Evolutionary conservation across 2,329 filamentous ascomycete species (phyloP), one percentile per base, ranked within the genome.

Genomic region (Xylariaceae sp.): DNA sequence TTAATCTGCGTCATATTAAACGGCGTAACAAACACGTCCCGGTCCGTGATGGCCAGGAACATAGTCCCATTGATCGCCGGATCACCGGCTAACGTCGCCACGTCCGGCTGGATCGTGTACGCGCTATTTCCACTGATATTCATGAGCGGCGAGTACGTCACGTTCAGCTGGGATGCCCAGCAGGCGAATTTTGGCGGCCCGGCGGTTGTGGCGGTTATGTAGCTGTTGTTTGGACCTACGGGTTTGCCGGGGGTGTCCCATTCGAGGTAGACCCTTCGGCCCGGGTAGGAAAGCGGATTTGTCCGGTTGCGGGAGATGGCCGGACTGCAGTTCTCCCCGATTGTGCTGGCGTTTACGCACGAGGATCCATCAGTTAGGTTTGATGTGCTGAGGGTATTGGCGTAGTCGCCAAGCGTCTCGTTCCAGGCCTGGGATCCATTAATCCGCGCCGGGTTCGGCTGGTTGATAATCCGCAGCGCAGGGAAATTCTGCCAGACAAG

Each of bases 401-500:
- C 78, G 58, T 79, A 83, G 57, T 81, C 80, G 13, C 85, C 84
- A 0, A 80, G 77, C 0, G 86, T 88, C 73, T 90, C 88, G 65
- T 86, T 86, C 65, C 77, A 78, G 1, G 78, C 81, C 5, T 83
- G 74, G 3, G 86, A 83, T 11, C 83, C 83, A 57, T 88, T 83
- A 70, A 85, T 77, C 30, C 87, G 83, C 60, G 84, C 85, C 18
- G 87, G 81, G 73, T 92, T 93, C 2, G 90, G 86, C 71, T 93
- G 87, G 75, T 93, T 92, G 35, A 88, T 76, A 53, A 94, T 79
- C 66, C 81, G 78, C 13, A 94, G 76, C 0, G 82, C 80, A 0
- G 90, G 90, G 76, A 90, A 92, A 77, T 95, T 95, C 72, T 93
- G 88, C 90, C 90, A 95, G 23, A 85, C 81, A 35, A 95, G 78